Conservation (phyloP, 139 green algal genomes). For the Haematococcus lacustris region DNA sequence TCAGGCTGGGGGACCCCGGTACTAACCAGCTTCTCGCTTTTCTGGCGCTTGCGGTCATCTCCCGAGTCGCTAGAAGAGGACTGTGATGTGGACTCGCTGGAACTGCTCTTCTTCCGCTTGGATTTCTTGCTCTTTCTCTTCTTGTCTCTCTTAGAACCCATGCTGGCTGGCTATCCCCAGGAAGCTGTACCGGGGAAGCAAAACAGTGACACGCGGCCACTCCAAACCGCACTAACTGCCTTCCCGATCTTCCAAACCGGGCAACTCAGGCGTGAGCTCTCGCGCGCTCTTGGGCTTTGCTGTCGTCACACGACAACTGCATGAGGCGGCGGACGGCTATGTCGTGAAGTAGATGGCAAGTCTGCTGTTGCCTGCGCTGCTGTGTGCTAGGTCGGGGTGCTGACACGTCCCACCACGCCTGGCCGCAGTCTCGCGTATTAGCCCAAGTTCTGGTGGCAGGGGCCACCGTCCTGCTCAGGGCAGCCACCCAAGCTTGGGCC, state of each 20-base stretch:
- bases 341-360: too few species aligned
- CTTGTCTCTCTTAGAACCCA: not conserved
- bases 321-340: too few species aligned
- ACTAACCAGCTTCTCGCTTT: conserved; percentile 36
- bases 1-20: too few species aligned
- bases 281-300: too few species aligned
- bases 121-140: conserved; percentile 21
- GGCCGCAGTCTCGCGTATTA: conserved; percentile 47
- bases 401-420: not conserved
- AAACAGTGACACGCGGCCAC: too few species aligned
- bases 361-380: too few species aligned
- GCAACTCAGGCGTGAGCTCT: too few species aligned
- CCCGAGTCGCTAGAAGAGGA: conserved; percentile 26
- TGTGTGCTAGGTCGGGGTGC: too few species aligned
- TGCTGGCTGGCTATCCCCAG: not conserved
- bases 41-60: conserved; percentile 14
- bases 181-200: too few species aligned
- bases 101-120: conserved; percentile 14
- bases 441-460: conserved; percentile 83
- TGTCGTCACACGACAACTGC: too few species aligned
- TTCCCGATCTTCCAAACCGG: too few species aligned
- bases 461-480: conserved; percentile 69
- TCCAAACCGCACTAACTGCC: too few species aligned
- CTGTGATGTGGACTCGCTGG: conserved; percentile 6
- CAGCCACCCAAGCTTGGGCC: conserved; percentile 69